Base-by-base conservation (phyloP, 2,329 filamentous ascomycete genomes). In the Ophiostoma fasciatum region DNA sequence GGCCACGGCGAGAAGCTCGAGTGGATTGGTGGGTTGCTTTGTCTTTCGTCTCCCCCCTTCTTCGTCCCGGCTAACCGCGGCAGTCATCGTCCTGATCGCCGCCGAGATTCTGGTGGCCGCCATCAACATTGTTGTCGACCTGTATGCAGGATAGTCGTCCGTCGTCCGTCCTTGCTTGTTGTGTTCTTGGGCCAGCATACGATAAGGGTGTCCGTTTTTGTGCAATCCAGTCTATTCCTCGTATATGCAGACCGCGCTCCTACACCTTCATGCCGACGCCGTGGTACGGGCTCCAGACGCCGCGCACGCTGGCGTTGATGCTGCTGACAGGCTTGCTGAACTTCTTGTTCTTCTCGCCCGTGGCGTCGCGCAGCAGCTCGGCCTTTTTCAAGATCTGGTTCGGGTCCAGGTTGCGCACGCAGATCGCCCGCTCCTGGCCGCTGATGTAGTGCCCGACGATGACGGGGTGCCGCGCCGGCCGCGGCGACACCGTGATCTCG, bases 401-500 rank as follows among this genome's bases (percentile, higher is more conserved):
- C 21, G 76, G 73, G 48, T 85, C 76, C 53, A 94, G 58, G 50
- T 94, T 96, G 48, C 80, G 74, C 39, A 96, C 85, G 57, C 87
- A 94, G 35, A 96, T 74, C 9, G 83, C 71, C 57, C 90, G 90
- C 43, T 80, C 69, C 20, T 75, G 70, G 43, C 88, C 87, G 57
- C 94, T 96, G 65, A 96, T 83, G 61, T 93, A 98, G 58, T 83
- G 72, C 39, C 84, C 90, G 49, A 79, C 75, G 49, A 98, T 74
- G 43, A 94, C 74, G 26, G 90, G 90, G 59, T 96, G 88, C 53
- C 81, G 81, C 48, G 76, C 67, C n/a, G 87, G 88, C 47, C 87
- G 78, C 14, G 88, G 90, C 27, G 87, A 92, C 41, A 98, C 75
- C 51, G 74, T 75, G 61, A 98, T 83, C 62, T 96, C 87, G 65